Evolutionary conservation across 345 rosid genomes (phyloP).

Genomic region (Eucalyptus guilfoylei): DNA sequence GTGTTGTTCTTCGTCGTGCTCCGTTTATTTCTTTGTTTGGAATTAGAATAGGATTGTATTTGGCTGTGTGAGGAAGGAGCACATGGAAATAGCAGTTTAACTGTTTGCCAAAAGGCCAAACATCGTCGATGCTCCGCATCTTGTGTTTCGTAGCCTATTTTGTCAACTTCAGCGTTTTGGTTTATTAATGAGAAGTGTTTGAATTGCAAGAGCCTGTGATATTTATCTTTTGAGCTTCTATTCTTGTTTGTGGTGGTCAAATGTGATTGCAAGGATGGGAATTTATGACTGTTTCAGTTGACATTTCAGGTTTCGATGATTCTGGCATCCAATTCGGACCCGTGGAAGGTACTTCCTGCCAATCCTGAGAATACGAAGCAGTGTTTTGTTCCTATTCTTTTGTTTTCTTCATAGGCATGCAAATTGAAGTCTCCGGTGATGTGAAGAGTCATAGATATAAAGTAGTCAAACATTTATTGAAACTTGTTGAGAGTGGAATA

Average conservation of each 20-base stretch:
- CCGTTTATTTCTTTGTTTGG: not conserved
- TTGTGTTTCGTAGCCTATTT: not conserved
- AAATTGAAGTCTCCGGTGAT: not conserved
- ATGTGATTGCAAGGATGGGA: not conserved
- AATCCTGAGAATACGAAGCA: not conserved
- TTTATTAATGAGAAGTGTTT: not conserved
- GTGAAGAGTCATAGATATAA: not conserved
- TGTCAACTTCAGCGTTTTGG: not conserved
- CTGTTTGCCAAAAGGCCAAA: not conserved
- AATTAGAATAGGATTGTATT: not conserved
- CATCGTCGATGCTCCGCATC: not conserved
- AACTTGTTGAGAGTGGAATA: not conserved
- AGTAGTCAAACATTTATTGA: not conserved
- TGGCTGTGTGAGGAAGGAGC: not conserved
- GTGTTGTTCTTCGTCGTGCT: not conserved
- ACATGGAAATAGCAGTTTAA: not conserved
- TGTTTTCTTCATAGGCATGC: not conserved
- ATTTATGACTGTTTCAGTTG: not conserved
- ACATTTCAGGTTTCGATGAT: constrained; percentile 72
- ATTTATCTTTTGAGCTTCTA: not conserved
- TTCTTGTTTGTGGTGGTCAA: not conserved
- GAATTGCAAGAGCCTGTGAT: not conserved
- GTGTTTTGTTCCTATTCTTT: not conserved
- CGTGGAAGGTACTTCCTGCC: constrained; percentile 50
- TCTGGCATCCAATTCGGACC: constrained; percentile 76